These are phyloP conservation scores for Eucalyptus polybractea DNA, from an alignment of 345 rosid species.

Conservation along the genomic window DNA sequence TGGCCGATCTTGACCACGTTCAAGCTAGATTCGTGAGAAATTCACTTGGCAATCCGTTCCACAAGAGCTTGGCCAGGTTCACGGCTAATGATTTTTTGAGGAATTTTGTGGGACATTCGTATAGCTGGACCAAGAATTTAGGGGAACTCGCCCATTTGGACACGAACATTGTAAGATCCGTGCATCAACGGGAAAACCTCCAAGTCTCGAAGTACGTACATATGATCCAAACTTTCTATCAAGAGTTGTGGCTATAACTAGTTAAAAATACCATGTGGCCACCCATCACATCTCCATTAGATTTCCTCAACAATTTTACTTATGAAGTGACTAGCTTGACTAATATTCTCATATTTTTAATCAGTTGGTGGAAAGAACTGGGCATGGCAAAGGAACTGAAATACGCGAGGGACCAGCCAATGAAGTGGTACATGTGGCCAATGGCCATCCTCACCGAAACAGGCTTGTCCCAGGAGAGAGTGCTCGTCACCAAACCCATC, in stretches of 20 bases:
- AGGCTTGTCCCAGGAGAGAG: not conserved
- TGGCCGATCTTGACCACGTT: not conserved
- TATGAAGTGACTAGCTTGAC: not conserved
- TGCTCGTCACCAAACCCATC: not conserved
- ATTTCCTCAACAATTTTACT: not conserved
- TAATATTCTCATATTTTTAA: not conserved
- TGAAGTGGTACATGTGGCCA: slow-evolving; percentile 5
- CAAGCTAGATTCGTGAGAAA: not conserved
- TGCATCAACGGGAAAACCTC: not conserved
- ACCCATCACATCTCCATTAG: not conserved
- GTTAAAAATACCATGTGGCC: too few species aligned
- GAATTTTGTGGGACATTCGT: not conserved
- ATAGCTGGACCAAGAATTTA: not conserved
- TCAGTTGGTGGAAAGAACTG: not conserved
- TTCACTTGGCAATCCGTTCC: not conserved
- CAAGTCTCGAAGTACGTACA: not conserved
- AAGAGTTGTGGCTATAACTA: not conserved
- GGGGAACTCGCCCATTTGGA: not conserved
- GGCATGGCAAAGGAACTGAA: not conserved
- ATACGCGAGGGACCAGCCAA: not conserved
- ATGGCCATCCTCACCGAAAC: not conserved
- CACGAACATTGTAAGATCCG: not conserved
- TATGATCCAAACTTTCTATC: not conserved
- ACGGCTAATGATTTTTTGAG: not conserved
- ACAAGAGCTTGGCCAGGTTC: not conserved